Base-by-base conservation (phyloP, 1,139 yeast species). In the Protomyces macrosporus region DNA sequence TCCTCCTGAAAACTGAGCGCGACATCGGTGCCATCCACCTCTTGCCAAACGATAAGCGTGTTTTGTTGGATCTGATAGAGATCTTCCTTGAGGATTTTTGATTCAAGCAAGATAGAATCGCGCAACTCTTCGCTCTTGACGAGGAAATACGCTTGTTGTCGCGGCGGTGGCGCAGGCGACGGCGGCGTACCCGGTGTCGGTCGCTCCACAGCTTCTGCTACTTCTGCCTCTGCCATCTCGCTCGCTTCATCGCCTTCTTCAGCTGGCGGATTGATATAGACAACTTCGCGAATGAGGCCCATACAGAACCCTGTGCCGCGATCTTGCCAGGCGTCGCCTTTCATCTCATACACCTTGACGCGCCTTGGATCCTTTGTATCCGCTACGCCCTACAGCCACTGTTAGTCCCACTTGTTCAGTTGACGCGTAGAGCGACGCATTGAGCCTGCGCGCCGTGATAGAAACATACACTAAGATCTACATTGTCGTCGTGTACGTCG, bases 1-100 rank as follows among this genome's bases (percentile, higher is more conserved):
- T 89, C 84, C 72, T 90, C 98, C 73, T 93, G 97, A 75, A 93
- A 93, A 61, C 95, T 88, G 52, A 93, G 78, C 4, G 98, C 98
- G 69, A 90, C 82, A 73, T 90, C 97, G 65, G 82, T 83, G 3
- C 93, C 93, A 30, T 82, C 79, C 6, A 79, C 74, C 71, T 90
- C 96, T 5, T 96, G 88, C 98, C 98, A 93, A 30, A 93, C 97
- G 30, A 93, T 89, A 60, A 93, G 78, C 0, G 97, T 90, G 68
- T 90, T 68, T 72, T 93, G 98, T 72, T 91, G 97, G 71, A 96
- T 81, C 73, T 91, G 98, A 73, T 88, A 91, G 70, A 88, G 96
- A 1, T 86, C 87, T 40, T 83, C 76, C 0, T 96, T 96, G 70
- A 84, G 85, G 33, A 93, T 79, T 65, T 75, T 79, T 6, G 93